Conservation (phyloP, 306 rosid genomes). For the Quillaja saponaria region DNA sequence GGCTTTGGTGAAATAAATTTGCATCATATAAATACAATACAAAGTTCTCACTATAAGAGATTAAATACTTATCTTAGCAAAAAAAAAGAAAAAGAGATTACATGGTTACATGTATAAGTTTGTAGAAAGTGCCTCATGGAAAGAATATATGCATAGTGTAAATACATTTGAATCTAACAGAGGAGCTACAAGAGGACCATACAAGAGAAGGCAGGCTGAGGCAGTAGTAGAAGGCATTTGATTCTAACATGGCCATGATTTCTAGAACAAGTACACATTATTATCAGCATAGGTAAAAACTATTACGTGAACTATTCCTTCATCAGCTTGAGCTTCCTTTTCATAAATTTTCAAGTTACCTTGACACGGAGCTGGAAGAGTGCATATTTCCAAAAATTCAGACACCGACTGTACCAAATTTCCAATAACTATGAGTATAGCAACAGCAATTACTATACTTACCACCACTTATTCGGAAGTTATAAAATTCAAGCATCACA, state of each 20-base stretch:
- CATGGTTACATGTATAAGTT: neutral
- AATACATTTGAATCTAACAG: neutral
- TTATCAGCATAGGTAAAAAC: conserved; percentile 1
- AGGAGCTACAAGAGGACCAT: conserved; percentile 20
- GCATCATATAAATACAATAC: too few relatives aligned
- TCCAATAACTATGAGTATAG: conserved; percentile 20
- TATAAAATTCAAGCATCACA: conserved; percentile 52
- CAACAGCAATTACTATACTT: conserved; percentile 25
- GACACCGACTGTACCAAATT: conserved; percentile 19
- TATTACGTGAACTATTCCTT: conserved; percentile 5
- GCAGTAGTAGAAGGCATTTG: conserved; percentile 14
- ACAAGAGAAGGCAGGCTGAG: conserved; percentile 15
- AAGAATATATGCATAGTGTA: too few relatives aligned
- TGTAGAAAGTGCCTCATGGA: too few relatives aligned
- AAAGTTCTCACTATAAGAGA: too few relatives aligned
- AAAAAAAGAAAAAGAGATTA: too few relatives aligned
- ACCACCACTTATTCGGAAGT: conserved; percentile 80
- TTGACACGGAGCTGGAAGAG: conserved; percentile 8
- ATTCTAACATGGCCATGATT: too few relatives aligned
- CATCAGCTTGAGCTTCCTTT: neutral
- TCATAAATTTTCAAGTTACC: neutral
- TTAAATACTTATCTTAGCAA: too few relatives aligned
- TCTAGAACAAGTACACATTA: neutral
- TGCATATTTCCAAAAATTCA: neutral
- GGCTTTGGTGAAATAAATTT: conserved; percentile 1